Conservation (phyloP, 1,284 basidiomycete species). For the Heterobasidion occidentale region DNA sequence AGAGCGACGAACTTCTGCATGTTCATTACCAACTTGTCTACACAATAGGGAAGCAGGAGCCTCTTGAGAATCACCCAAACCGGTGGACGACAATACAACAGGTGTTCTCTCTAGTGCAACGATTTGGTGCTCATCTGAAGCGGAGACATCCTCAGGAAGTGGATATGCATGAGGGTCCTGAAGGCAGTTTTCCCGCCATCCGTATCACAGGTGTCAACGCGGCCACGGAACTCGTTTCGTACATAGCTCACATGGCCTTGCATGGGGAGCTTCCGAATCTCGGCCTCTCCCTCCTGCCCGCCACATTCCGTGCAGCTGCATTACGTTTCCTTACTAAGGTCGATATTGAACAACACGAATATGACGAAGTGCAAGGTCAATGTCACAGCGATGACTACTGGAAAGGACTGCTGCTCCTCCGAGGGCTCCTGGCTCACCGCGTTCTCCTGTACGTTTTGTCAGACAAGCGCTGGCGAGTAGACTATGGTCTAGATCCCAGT, state of each 20-base stretch:
- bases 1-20: constrained; percentile 45
- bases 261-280: constrained; percentile 4
- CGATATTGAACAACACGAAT: constrained; percentile 1
- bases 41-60: constrained; percentile 31
- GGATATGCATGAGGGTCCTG: constrained; percentile 1
- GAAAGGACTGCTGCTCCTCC: constrained; percentile 29
- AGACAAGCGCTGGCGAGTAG: constrained; percentile 15
- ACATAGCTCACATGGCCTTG: constrained; percentile 8
- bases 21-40: constrained; percentile 43
- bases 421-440: constrained; percentile 29
- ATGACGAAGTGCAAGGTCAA: constrained; percentile 9
- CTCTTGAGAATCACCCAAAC: constrained; percentile 34
- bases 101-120: constrained; percentile 22
- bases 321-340: constrained; percentile 7
- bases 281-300: constrained; percentile 4
- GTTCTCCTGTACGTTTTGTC: constrained; percentile 31
- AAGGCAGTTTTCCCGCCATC: constrained; percentile 8
- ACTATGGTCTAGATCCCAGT: background rate
- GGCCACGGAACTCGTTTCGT: constrained; percentile 1
- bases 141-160: constrained; percentile 2
- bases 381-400: constrained; percentile 15
- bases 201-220: constrained; percentile 6
- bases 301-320: constrained; percentile 4
- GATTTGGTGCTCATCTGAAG: constrained; percentile 18
- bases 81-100: constrained; percentile 39